These are phyloP conservation scores for Botrytis pseudocinerea DNA, from an alignment of 2,329 filamentous ascomycete species.

Conservation along the genomic window DNA sequence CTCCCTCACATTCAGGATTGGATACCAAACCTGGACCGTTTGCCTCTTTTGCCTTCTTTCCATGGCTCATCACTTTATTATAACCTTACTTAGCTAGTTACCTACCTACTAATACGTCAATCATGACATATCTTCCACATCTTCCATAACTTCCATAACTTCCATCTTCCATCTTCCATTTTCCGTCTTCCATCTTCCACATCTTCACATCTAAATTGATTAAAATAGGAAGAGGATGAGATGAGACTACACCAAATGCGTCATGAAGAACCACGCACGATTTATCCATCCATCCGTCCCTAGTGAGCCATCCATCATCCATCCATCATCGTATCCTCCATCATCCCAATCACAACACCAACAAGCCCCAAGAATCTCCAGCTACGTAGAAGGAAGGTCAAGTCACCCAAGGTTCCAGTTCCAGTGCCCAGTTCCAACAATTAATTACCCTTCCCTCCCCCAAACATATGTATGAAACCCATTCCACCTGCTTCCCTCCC, in stretches of 20 bases:
- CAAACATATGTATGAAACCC: background rate
- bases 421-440: background rate
- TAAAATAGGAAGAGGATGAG: background rate
- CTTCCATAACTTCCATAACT: background rate
- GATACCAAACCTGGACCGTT: background rate
- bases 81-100: too few species aligned
- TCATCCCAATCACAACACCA: background rate
- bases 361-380: background rate
- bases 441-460: background rate
- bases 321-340: background rate
- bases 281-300: too few species aligned
- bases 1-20: background rate
- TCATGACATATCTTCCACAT: conserved; percentile 1
- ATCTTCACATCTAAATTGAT: background rate
- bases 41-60: background rate
- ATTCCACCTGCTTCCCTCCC: background rate
- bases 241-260: too few species aligned
- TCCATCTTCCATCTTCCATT: too few species aligned
- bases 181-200: background rate
- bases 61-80: background rate
- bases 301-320: too few species aligned
- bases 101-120: background rate
- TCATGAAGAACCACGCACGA: too few species aligned
- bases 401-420: background rate
- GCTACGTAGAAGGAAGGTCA: background rate